Percentiles rank a stretch among this genome's conserved stretches.
Evolutionary conservation across 768 basidiomycete species (phyloP).

Genomic region (Flagelloscypha sp.): DNA sequence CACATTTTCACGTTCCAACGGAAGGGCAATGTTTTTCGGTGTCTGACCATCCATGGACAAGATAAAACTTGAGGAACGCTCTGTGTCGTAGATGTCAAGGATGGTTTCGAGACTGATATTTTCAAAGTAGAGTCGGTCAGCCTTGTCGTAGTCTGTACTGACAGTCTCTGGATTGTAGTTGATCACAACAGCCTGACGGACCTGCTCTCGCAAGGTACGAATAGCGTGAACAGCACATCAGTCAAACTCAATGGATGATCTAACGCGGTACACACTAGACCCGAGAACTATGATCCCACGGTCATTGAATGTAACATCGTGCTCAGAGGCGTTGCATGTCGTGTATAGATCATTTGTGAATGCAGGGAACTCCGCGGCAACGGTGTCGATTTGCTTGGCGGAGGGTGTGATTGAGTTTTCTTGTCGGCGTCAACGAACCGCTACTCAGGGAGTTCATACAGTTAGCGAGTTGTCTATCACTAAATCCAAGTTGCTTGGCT

Average conservation of each 20-base stretch:
- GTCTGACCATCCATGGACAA: constrained; percentile 98
- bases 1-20: constrained; percentile 93
- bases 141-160: constrained; percentile 98
- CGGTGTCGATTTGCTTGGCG: constrained; percentile 98
- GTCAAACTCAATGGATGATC: constrained; percentile 98
- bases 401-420: constrained; percentile 80
- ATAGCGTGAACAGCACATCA: constrained; percentile 99
- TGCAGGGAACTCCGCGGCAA: constrained; percentile 97
- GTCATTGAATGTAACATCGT: constrained; percentile 85
- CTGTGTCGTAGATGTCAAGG: constrained; percentile 91
- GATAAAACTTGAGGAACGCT: constrained; percentile 85
- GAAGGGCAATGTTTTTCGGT: constrained; percentile 96
- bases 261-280: constrained; percentile 97
- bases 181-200: constrained; percentile 94
- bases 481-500: constrained; percentile 94
- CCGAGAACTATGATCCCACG: constrained; percentile 95
- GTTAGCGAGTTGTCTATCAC: constrained; percentile 80
- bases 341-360: constrained; percentile 99
- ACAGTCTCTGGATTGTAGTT: constrained; percentile 99
- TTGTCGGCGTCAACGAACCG: constrained; percentile 82
- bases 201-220: constrained; percentile 89
- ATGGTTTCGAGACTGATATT: constrained; percentile 96
- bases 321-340: constrained; percentile 93
- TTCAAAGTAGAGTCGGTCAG: constrained; percentile 97
- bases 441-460: constrained; percentile 88